A percentile compares a stretch with the other conserved stretches of the same genome.
These are phyloP conservation scores for Plasmodium vivax DNA, from an alignment of 169 alveolate genomes.

Conservation along the genomic window DNA sequence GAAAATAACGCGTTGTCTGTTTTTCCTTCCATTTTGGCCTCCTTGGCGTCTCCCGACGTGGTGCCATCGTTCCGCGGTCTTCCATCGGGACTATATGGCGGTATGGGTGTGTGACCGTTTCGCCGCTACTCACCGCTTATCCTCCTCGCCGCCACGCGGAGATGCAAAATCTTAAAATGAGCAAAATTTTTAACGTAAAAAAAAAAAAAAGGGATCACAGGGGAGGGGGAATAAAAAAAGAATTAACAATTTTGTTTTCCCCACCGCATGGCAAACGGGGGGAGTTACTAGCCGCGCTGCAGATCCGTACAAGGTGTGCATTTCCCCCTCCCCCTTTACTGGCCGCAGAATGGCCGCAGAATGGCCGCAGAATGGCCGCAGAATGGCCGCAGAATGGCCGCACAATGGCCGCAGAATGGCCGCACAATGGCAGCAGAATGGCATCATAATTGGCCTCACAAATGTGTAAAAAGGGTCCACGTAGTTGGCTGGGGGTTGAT, in stretches of 20 bases:
- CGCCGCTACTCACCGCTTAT: background rate
- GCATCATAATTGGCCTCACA: background rate
- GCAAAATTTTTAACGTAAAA: constrained; percentile 1
- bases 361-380: too few species aligned
- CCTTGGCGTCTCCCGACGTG: background rate
- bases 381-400: too few species aligned
- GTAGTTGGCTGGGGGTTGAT: background rate
- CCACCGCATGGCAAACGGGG: background rate
- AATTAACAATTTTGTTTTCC: background rate
- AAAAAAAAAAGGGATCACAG: background rate
- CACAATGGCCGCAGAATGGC: too few species aligned
- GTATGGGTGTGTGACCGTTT: background rate
- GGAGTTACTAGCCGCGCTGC: background rate
- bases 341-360: too few species aligned
- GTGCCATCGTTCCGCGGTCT: background rate
- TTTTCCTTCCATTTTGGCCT: background rate
- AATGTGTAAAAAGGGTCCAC: background rate
- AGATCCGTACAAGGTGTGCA: background rate
- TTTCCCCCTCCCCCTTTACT: background rate
- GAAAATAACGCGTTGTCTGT: background rate
- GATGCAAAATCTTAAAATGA: constrained; percentile 13
- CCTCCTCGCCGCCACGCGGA: background rate
- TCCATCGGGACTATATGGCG: background rate
- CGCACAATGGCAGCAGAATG: too few species aligned
- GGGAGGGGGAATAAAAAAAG: background rate